Percentiles rank a stretch among this genome's conserved stretches.
These are phyloP conservation scores for Kwoniella sp. DNA, from an alignment of 768 basidiomycete species.

Conservation along the genomic window DNA sequence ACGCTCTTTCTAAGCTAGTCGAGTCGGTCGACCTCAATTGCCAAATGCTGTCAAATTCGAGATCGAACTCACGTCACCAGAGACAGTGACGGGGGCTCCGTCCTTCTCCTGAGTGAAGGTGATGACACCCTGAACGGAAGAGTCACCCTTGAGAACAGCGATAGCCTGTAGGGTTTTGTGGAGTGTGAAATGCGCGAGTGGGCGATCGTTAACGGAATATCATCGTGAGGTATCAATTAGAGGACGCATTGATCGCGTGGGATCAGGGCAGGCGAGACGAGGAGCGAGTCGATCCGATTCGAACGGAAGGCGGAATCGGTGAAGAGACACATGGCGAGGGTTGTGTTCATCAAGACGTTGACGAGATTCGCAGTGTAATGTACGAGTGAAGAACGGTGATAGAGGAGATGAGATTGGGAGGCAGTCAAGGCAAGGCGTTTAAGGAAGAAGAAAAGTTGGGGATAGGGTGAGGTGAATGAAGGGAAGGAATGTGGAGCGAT, in stretches of 20 bases:
- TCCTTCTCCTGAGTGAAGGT: slow-evolving; percentile 65
- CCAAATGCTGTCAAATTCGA: too few relatives aligned
- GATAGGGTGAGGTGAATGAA: background rate
- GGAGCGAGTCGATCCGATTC: background rate
- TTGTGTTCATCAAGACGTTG: too few relatives aligned
- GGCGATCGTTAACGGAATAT: background rate
- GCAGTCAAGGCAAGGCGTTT: too few relatives aligned
- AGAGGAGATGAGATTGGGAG: background rate
- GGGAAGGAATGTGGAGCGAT: background rate
- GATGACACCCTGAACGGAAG: slow-evolving; percentile 67
- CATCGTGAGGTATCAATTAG: background rate
- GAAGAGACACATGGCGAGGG: too few relatives aligned
- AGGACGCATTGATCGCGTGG: too few relatives aligned
- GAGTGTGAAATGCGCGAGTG: background rate
- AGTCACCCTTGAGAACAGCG: slow-evolving; percentile 67
- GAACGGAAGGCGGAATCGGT: too few relatives aligned
- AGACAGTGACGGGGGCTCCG: slow-evolving; percentile 64
- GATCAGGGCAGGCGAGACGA: too few relatives aligned
- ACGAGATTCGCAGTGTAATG: too few relatives aligned
- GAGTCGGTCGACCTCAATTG: too few relatives aligned
- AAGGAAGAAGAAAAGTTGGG: background rate
- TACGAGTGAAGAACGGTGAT: too few relatives aligned
- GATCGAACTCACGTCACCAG: slow-evolving; percentile 59
- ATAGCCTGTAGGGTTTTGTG: slow-evolving; percentile 60
- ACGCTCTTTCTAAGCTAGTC: too few relatives aligned